Evolutionary conservation across 108 stramenopile species (phyloP).

Genomic region (Hondaea fermentalgiana): DNA sequence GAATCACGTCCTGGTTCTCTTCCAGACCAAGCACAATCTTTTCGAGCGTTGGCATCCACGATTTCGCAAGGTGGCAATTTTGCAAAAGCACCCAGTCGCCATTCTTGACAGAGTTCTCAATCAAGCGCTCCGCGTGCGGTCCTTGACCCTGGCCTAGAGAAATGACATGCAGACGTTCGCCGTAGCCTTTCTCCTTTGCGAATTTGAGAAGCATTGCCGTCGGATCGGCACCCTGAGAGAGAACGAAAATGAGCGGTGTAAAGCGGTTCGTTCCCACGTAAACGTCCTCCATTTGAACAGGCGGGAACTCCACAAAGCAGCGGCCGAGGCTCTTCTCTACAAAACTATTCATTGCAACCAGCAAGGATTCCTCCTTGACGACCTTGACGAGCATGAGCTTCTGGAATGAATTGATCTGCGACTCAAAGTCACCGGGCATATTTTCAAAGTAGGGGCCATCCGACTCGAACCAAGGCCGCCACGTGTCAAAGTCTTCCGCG

Average conservation of each 20-base stretch:
- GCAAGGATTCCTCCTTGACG: slow-evolving; percentile 48
- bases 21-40: slow-evolving; percentile 27
- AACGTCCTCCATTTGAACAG: slow-evolving; percentile 50
- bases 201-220: slow-evolving; percentile 55
- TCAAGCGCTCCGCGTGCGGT: slow-evolving; percentile 43
- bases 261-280: slow-evolving; percentile 44
- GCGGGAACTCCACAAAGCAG: slow-evolving; percentile 43
- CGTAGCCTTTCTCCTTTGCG: slow-evolving; percentile 46
- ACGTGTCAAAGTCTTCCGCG: slow-evolving; percentile 20
- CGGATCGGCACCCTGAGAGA: slow-evolving; percentile 56
- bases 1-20: slow-evolving; percentile 30
- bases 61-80: slow-evolving; percentile 54
- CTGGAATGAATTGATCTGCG: slow-evolving; percentile 24
- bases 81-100: slow-evolving; percentile 45
- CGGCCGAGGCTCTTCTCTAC: slow-evolving; percentile 40
- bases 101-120: slow-evolving; percentile 17
- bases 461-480: slow-evolving; percentile 37
- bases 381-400: slow-evolving; percentile 46
- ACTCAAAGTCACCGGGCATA: slow-evolving; percentile 27
- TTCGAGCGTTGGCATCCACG: slow-evolving; percentile 53
- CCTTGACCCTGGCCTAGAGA: slow-evolving; percentile 61
- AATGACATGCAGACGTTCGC: slow-evolving; percentile 44
- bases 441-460: neutral
- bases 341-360: slow-evolving; percentile 31
- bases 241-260: slow-evolving; percentile 59